These are phyloP conservation scores for Yarrowia sp. DNA, from an alignment of 805 yeast species.

Conservation along the genomic window DNA sequence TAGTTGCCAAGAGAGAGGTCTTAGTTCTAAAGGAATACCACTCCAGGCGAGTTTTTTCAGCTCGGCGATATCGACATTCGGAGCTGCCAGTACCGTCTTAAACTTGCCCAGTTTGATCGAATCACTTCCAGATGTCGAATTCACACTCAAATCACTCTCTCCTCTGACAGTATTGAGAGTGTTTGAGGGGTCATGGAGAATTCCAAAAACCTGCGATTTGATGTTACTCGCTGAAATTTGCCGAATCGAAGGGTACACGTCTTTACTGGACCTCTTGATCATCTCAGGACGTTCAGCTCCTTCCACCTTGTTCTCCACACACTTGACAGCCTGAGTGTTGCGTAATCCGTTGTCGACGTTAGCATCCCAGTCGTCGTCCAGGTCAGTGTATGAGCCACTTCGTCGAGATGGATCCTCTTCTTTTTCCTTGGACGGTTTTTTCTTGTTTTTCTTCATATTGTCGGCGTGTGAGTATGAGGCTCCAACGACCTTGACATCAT, in stretches of 20 bases:
- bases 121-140: not conserved
- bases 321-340: conserved; percentile 26
- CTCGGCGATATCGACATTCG: conserved; percentile 62
- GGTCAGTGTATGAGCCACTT: conserved; percentile 52
- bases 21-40: conserved; percentile 78
- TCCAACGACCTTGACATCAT: conserved; percentile 19
- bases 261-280: not conserved
- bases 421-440: conserved; percentile 15
- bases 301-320: conserved; percentile 31
- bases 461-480: conserved; percentile 9
- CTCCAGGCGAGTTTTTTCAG: conserved; percentile 86
- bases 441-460: conserved; percentile 7
- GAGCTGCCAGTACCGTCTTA: conserved; percentile 54
- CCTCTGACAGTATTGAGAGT: conserved; percentile 4
- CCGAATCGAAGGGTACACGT: conserved; percentile 1
- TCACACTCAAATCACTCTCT: not conserved
- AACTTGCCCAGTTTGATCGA: conserved; percentile 41
- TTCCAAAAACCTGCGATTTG: conserved; percentile 13
- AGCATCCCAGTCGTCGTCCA: conserved; percentile 94
- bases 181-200: conserved; percentile 21
- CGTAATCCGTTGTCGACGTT: conserved; percentile 47
- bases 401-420: not conserved
- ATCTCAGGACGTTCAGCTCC: conserved; percentile 11
- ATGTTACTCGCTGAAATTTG: conserved; percentile 18
- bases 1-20: conserved; percentile 87